Evolutionary conservation across 768 basidiomycete species (phyloP).

Genomic region (Obba rivulosa): DNA sequence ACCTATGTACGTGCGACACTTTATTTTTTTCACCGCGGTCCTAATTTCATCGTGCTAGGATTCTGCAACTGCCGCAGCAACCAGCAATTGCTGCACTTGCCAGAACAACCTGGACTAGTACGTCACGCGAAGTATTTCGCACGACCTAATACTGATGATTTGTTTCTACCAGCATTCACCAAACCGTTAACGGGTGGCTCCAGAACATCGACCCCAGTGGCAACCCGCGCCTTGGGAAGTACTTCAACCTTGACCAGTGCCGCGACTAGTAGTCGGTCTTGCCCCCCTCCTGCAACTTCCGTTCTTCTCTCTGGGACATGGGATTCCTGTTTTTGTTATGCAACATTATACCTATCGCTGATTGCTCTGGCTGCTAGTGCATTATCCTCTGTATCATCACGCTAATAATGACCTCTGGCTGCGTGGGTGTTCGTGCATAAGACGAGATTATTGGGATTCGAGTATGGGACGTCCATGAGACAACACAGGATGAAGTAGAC

Average conservation of each 20-base stretch:
- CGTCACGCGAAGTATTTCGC: constrained; percentile 21
- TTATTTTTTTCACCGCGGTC: neutral
- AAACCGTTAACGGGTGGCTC: constrained; percentile 70
- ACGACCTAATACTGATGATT: constrained; percentile 1
- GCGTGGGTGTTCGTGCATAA: no score
- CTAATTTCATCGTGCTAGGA: constrained; percentile 25
- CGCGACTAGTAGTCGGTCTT: neutral
- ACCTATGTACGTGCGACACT: constrained; percentile 42
- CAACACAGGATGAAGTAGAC: no score
- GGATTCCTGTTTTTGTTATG: no score
- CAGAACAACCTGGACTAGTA: constrained; percentile 89
- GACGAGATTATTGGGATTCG: no score
- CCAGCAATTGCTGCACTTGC: constrained; percentile 53
- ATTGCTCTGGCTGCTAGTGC: no score
- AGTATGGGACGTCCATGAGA: no score
- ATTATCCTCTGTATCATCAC: no score
- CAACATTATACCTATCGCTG: no score
- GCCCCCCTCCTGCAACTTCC: no score
- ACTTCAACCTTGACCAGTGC: constrained; percentile 55
- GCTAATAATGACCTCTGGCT: no score
- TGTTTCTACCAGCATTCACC: constrained; percentile 45
- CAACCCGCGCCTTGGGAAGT: constrained; percentile 48
- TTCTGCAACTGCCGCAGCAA: constrained; percentile 53
- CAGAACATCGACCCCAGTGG: constrained; percentile 47
- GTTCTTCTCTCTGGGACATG: no score